Conservation (phyloP, 768 basidiomycete species). For the Hygrocybe punicea region DNA sequence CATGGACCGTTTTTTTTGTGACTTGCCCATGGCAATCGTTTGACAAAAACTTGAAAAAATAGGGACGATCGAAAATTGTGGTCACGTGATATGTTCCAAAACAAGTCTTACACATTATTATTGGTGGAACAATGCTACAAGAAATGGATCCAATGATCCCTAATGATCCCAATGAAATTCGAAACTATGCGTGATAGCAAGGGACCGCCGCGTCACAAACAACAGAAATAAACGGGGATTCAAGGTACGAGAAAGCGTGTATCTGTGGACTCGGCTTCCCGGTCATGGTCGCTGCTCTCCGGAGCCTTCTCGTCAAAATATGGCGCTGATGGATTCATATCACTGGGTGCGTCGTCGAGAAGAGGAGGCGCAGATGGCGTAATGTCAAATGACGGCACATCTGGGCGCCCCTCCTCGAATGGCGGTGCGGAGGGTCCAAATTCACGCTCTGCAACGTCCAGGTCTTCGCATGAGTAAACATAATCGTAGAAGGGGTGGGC, state of each 20-base stretch:
- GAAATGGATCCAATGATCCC: neutral
- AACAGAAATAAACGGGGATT: neutral
- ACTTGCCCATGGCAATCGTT: conserved; percentile 81
- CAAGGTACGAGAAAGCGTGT: neutral
- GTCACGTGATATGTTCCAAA: neutral
- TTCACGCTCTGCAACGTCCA: conserved; percentile 32
- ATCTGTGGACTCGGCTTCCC: neutral
- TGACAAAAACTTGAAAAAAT: too few relatives aligned
- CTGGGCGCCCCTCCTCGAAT: conserved; percentile 40
- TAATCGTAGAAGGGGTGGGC: conserved; percentile 42
- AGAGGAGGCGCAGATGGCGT: conserved; percentile 51
- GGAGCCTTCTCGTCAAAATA: neutral
- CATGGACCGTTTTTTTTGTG: conserved; percentile 82
- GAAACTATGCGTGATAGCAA: neutral
- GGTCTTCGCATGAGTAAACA: conserved; percentile 40
- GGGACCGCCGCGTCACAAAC: neutral
- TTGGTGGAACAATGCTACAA: neutral
- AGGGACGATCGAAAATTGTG: too few relatives aligned
- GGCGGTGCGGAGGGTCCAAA: conserved; percentile 44
- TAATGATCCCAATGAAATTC: neutral
- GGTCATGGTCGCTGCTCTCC: neutral
- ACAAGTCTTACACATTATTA: too few relatives aligned
- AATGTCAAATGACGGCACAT: conserved; percentile 32
- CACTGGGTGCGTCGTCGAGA: conserved; percentile 8
- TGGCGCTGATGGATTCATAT: too few relatives aligned